Evolutionary conservation across 2,329 filamentous ascomycete genomes (phyloP), one percentile per base, ranked within the genome.

Genomic region (Fonsecaea pedrosoi): DNA sequence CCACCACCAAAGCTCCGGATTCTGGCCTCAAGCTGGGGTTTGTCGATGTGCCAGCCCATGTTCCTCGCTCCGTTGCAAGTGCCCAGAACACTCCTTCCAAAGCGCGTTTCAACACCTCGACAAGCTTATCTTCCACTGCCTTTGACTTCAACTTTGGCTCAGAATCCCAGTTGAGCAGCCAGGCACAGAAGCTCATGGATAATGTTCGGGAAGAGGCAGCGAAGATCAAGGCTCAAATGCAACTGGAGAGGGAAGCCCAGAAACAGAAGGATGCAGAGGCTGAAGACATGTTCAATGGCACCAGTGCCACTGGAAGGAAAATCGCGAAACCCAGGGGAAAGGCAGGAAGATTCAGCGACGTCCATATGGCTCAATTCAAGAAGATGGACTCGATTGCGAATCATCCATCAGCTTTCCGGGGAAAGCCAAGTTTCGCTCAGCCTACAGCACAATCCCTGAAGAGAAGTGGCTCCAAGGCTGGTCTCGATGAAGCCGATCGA

Each of bases 351-450:
- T 98, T 90, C 80, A 97, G 92, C 76, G 90, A 92, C 69, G 89
- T 87, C 42, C 94, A 98, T 77, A 90, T 92, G 86, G 88, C 89
- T 58, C 87, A 94, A 75, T 97, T 98, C 81, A 92, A 92, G 80
- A 98, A 96, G 83, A 97, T 98, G 94, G 93, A 97, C 77, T 97
- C 94, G 1, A 97, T 98, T 75, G 92, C 88, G 53, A 89, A 89
- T 69, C 94, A 97, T 76, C 85, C 92, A 8, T 96, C 94, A 10
- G 87, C 90, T 15, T 95, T 84, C 81, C 72, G 87, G 82, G 75
- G 79, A 78, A 60, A 80, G 75, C 72, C 82, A 75, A 74, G 83
- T 61, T 78, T 77, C 59, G 77, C 79, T 69, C 76, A 79, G 67
- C 74, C 78, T 21, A 77, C 78, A 15, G 73, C 71, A 21, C 80